Evolutionary conservation across 306 rosid species (phyloP), one percentile per base, ranked within the genome.

Genomic region (Alnus glutinosa): DNA sequence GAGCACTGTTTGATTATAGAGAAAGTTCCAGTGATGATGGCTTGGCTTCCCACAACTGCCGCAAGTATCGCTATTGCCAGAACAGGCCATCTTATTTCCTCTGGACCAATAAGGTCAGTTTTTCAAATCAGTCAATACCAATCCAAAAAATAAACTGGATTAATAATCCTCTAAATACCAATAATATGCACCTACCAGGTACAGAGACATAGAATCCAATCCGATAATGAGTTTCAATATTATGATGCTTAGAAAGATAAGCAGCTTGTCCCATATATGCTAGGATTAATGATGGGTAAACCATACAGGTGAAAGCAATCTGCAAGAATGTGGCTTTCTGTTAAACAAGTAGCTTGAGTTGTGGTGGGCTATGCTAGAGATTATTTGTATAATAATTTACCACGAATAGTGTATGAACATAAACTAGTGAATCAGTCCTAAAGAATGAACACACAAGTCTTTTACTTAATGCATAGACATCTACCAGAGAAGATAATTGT

Each of bases 221-320:
- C 73, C 83, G 86, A 55, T 90, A 88, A 81, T 91, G 90, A 74
- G 77, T 89, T 80, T 86, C 90, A 58, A 84, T 61, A 70, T 74
- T 2, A 69, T 89, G 98, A 84, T 94, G 93, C 86, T 71, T 90
- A 51, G 98, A 94, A 81, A 94, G 97, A 89, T 94, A 94, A 37
- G 98, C 98, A 81, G 97, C 98, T 87, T 94, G 98, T 77, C 98
- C 97, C 98, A 94, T 94, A 75, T 94, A 94, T 72, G 98, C 98
- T 23, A 94, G 88, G 73, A 94, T 90, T 75, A 94, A 84, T 30
- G 97, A 87, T 74, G 98, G 98, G 78, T 94, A 94, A 57, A 94
- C 98, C 87, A 94, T 86, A 82, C 85, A 92, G 62, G 93, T 85
- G 85, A 94, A 94, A 87, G 98, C 98, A 86, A 92, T 92, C 98